A percentile compares a stretch with the other conserved stretches of the same genome.
Conservation (phyloP, 2,329 filamentous ascomycete genomes). For the Neopestalotiopsis sp. region DNA sequence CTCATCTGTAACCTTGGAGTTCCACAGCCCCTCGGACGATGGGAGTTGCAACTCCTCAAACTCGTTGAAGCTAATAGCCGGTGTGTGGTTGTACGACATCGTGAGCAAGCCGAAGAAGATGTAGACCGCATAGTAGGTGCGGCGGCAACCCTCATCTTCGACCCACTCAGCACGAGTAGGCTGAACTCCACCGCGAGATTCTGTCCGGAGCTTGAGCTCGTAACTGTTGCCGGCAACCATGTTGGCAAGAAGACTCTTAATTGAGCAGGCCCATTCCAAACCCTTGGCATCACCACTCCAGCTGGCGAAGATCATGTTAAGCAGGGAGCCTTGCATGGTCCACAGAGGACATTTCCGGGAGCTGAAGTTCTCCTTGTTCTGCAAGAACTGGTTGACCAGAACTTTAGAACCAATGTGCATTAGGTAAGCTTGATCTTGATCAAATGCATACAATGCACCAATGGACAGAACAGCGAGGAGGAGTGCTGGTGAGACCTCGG, state of each 20-base stretch:
- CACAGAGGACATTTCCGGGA: constrained; percentile 96
- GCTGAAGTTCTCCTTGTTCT: constrained; percentile 98
- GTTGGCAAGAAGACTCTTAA: constrained; percentile 96
- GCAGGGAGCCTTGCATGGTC: constrained; percentile 95
- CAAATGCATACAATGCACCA: constrained; percentile 94
- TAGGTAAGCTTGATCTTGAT: constrained; percentile 96
- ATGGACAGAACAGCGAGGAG: constrained; percentile 92
- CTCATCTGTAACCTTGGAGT: constrained; percentile 79
- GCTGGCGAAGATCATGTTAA: constrained; percentile 99
- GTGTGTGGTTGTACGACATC: constrained; percentile 96
- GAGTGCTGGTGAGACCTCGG: constrained; percentile 79
- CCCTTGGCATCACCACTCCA: constrained; percentile 99
- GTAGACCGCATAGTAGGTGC: constrained; percentile 98
- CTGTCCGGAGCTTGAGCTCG: constrained; percentile 90
- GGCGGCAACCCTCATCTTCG: constrained; percentile 92
- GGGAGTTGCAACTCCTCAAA: constrained; percentile 93
- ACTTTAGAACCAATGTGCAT: constrained; percentile 98
- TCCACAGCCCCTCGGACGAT: constrained; percentile 94
- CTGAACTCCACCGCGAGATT: constrained; percentile 77
- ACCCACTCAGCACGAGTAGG: constrained; percentile 92
- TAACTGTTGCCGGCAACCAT: constrained; percentile 99
- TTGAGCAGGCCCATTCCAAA: constrained; percentile 97
- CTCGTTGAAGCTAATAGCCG: constrained; percentile 97
- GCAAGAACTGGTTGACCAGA: constrained; percentile 93
- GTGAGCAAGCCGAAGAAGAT: constrained; percentile 98